Evolutionary conservation across 2,329 filamentous ascomycete species (phyloP).

Genomic region (Clarireedia sp.): DNA sequence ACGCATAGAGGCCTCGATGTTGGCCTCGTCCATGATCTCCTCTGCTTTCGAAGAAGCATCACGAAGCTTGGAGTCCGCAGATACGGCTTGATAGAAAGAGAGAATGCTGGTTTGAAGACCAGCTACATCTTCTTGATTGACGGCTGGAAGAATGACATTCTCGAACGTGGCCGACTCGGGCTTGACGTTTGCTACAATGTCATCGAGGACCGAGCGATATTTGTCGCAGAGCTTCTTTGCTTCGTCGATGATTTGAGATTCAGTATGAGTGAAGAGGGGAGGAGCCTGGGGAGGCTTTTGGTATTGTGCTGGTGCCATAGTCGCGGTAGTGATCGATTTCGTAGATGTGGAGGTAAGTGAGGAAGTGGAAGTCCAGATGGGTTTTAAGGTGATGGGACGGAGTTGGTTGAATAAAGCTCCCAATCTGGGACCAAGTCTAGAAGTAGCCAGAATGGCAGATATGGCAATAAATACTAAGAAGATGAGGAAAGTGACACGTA

Average conservation of each 20-base stretch:
- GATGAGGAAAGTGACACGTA: slow-evolving; percentile 39
- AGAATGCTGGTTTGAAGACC: slow-evolving; percentile 56
- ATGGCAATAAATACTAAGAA: slow-evolving; percentile 48
- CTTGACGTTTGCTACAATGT: slow-evolving; percentile 51
- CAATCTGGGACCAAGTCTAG: slow-evolving; percentile 41
- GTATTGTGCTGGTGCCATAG: slow-evolving; percentile 61
- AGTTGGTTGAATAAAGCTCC: slow-evolving; percentile 50
- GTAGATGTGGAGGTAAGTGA: neutral
- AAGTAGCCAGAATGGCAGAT: slow-evolving; percentile 58
- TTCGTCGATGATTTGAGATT: slow-evolving; percentile 58
- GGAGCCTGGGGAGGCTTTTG: slow-evolving; percentile 69
- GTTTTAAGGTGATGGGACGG: slow-evolving; percentile 27
- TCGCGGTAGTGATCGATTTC: slow-evolving; percentile 37
- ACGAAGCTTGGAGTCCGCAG: slow-evolving; percentile 57
- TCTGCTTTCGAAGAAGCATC: slow-evolving; percentile 72
- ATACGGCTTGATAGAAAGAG: slow-evolving; percentile 75
- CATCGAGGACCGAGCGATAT: slow-evolving; percentile 53
- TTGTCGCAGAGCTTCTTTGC: slow-evolving; percentile 58
- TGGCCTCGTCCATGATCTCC: slow-evolving; percentile 67
- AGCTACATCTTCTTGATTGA: slow-evolving; percentile 61
- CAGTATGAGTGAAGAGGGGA: slow-evolving; percentile 68
- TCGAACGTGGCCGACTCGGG: slow-evolving; percentile 44
- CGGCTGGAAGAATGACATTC: slow-evolving; percentile 55
- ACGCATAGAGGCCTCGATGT: slow-evolving; percentile 71
- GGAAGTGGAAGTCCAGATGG: slow-evolving; percentile 1